phyloP scores from a whole-genome alignment of 2,329 filamentous ascomycete genomes.

The Hypoxylon sp. region DNA sequence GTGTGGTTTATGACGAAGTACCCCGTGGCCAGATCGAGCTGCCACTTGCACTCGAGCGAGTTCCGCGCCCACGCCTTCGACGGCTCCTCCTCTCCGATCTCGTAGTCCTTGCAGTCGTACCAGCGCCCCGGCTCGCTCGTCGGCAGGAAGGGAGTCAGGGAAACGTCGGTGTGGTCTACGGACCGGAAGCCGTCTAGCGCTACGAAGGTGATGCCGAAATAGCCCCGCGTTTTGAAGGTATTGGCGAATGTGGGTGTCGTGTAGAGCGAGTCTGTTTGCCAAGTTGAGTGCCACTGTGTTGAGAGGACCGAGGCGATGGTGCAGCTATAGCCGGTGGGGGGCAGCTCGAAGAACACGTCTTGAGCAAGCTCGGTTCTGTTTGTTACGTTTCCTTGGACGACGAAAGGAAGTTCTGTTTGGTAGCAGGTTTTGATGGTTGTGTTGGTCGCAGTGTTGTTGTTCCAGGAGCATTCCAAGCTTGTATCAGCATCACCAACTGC shows the following conservation, averaged over 20 bases:
- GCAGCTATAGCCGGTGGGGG: conserved; percentile 39
- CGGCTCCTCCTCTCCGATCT: not conserved
- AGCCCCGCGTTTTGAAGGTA: conserved; percentile 8
- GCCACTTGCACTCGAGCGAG: conserved; percentile 38
- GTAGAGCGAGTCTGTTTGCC: conserved; percentile 22
- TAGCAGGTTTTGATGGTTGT: conserved; percentile 27
- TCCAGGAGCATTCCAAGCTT: conserved; percentile 37
- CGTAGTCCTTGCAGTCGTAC: conserved; percentile 38
- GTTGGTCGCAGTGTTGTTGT: conserved; percentile 32
- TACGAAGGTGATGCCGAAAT: conserved; percentile 18
- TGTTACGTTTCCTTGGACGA: conserved; percentile 22
- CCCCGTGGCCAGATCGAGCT: conserved; percentile 41
- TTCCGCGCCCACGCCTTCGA: conserved; percentile 27
- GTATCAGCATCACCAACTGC: conserved; percentile 26
- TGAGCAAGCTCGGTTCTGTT: conserved; percentile 28
- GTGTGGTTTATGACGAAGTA: conserved; percentile 42
- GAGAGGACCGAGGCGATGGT: conserved; percentile 42
- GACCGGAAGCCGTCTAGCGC: conserved; percentile 31
- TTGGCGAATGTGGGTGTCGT: conserved; percentile 9
- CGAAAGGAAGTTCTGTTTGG: conserved; percentile 23
- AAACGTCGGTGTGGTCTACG: conserved; percentile 13
- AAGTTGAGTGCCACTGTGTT: conserved; percentile 30
- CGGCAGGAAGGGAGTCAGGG: conserved; percentile 28
- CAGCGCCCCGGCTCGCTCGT: conserved; percentile 35
- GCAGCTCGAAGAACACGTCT: conserved; percentile 35